phyloP scores from a whole-genome alignment of 345 rosid genomes.

The Limnanthes douglasii region DNA sequence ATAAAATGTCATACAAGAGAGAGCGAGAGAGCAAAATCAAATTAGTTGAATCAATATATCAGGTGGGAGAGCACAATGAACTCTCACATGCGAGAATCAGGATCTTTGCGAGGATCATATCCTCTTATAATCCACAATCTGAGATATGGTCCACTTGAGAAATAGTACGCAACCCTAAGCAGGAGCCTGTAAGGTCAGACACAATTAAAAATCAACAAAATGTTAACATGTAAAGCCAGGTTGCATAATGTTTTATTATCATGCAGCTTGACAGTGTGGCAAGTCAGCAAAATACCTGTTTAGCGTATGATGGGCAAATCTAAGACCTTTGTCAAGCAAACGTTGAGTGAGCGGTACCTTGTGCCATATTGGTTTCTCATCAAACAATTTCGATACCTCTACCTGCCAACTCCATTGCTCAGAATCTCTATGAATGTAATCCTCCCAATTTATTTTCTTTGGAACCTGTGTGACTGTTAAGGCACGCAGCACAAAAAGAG shows the following conservation, averaged over 20 bases:
- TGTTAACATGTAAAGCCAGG: not conserved
- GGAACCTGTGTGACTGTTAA: conserved; percentile 81
- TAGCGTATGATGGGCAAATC: conserved; percentile 40
- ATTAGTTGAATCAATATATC: too few species aligned
- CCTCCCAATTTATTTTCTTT: conserved; percentile 63
- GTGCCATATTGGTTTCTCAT: conserved; percentile 84
- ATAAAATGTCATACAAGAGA: too few species aligned
- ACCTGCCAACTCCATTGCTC: conserved; percentile 63
- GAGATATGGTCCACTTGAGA: conserved; percentile 74
- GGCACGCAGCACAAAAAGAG: too few species aligned
- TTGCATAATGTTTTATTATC: not conserved
- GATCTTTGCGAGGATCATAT: conserved; percentile 94
- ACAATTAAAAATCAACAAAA: conserved; percentile 4
- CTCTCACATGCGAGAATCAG: conserved; percentile 85
- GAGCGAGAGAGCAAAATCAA: too few species aligned
- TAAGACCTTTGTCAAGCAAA: conserved; percentile 51
- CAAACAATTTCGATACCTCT: conserved; percentile 67
- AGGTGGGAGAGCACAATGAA: too few species aligned
- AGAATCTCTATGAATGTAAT: conserved; percentile 28
- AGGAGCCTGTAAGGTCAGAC: conserved; percentile 45
- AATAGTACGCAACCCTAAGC: conserved; percentile 79
- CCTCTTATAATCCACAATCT: conserved; percentile 95
- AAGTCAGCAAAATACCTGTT: conserved; percentile 69
- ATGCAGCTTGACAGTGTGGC: conserved; percentile 1
- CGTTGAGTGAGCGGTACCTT: conserved; percentile 54